Conservation (phyloP, 352 stramenopile species). For the Phytophthora tentaculata region DNA sequence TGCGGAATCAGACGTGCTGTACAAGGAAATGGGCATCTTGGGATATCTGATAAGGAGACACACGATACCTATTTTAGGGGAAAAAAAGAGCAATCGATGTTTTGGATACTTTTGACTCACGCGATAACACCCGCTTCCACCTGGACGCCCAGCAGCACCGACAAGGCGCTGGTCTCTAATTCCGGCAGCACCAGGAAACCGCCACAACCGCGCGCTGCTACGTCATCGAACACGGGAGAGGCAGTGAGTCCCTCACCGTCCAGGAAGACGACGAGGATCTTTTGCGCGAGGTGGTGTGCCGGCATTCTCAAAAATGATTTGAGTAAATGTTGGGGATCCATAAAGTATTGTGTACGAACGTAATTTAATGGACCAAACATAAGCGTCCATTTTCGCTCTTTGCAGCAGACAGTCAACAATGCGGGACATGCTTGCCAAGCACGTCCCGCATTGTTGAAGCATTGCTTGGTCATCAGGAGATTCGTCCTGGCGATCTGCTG, state of each 20-base stretch:
- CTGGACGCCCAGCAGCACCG: slow-evolving; percentile 47
- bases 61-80: background rate
- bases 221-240: slow-evolving; percentile 40
- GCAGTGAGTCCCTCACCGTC: slow-evolving; percentile 27
- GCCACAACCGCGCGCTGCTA: slow-evolving; percentile 56
- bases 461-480: slow-evolving; percentile 10
- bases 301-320: slow-evolving; percentile 33
- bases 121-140: slow-evolving; percentile 26
- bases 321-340: background rate
- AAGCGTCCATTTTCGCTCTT: slow-evolving; percentile 8
- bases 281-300: slow-evolving; percentile 45
- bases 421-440: too few species aligned
- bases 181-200: slow-evolving; percentile 60
- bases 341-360: background rate
- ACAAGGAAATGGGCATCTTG: slow-evolving; percentile 67
- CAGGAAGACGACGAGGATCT: slow-evolving; percentile 62
- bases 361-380: slow-evolving; percentile 6
- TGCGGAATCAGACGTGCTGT: slow-evolving; percentile 48
- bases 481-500: slow-evolving; percentile 10
- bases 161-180: slow-evolving; percentile 27
- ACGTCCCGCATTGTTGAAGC: too few species aligned
- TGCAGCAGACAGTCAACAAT: slow-evolving; percentile 13
- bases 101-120: slow-evolving; percentile 29
- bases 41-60: slow-evolving; percentile 49
- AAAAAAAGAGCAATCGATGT: background rate